Base-by-base conservation (phyloP, 2,329 filamentous ascomycete species). In the Xenoacremonium recifei region DNA sequence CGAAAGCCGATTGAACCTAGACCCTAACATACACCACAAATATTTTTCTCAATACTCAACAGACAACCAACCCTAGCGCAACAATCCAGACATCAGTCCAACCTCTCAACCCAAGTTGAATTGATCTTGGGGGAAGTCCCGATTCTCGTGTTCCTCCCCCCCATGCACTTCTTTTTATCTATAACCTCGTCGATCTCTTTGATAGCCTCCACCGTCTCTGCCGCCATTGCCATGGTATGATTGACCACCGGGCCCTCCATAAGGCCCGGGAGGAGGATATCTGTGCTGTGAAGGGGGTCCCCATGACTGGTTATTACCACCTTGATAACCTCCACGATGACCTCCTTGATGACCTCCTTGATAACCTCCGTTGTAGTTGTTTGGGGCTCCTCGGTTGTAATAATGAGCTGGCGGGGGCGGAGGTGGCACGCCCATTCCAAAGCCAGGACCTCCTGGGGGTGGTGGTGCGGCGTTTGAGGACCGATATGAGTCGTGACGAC, bases 371-470 rank as follows among this genome's bases (percentile, higher is more conserved):
- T 47, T 42, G 10, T 47, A 39, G 11, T 44, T 45, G 16, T 52
- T 44, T 11, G 47, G 47, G 9, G 41, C 33, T 23, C 44, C 49
- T n/a, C 42, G 41, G 21, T 51, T 54, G 39, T 59, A 52, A 37
- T 56, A 49, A 21, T 54, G 44, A 13, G 44, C 29, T 31, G 55
- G 44, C 20, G 61, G 61, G 32, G 62, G 62, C 5, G 61, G 61
- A 15, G 62, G 61, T 17, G 61, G 61, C 10, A 60, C 51, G n/a
- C 61, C 61, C n/a, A 62, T 54, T 3, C 61, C 61, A 23, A 64
- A 64, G 4, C 61, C 61, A 12, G 59, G 53, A 4, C 50, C 58
- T 7, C 63, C 62, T 31, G 63, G 63, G 5, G 61, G 61, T 16
- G 63, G 63, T 19, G 63, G 61, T 35, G 29, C 44, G 30, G 47